Evolutionary conservation across 139 green algal species (phyloP).

Genomic region (Diplosphaera chodatii): DNA sequence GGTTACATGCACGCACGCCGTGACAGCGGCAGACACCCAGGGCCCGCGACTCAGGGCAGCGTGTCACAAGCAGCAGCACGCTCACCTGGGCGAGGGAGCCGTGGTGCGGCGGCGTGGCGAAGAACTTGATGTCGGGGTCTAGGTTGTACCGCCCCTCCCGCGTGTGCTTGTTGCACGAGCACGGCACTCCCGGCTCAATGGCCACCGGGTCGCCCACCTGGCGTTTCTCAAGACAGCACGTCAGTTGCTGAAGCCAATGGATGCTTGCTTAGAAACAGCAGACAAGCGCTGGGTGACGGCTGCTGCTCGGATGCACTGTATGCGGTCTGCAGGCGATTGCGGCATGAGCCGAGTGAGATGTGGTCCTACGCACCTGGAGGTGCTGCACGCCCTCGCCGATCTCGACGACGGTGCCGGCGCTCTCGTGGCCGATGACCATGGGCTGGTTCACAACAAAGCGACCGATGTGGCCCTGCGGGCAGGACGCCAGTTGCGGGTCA

Average conservation of each 20-base stretch:
- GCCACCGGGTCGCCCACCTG: conserved; percentile 28
- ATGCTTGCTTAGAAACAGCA: too few relatives aligned
- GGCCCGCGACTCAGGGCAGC: too few relatives aligned
- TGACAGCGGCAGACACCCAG: too few relatives aligned
- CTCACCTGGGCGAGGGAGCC: conserved; percentile 26
- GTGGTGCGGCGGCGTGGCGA: conserved; percentile 35
- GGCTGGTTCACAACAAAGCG: conserved; percentile 24
- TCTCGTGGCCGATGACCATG: conserved; percentile 41
- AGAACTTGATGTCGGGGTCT: conserved; percentile 30
- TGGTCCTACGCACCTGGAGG: background rate
- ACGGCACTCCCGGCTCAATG: conserved; percentile 34
- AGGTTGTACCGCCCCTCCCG: conserved; percentile 41
- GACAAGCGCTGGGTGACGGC: background rate
- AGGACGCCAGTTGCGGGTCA: too few relatives aligned
- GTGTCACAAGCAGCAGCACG: too few relatives aligned
- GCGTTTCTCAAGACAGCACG: too few relatives aligned
- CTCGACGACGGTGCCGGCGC: conserved; percentile 20
- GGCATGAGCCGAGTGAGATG: too few relatives aligned
- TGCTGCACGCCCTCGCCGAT: conserved; percentile 2
- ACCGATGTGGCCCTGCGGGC: conserved; percentile 24
- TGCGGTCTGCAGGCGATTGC: background rate
- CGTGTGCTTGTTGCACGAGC: conserved; percentile 23
- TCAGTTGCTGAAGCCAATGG: too few relatives aligned
- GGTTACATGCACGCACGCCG: too few relatives aligned
- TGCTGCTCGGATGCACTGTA: background rate